These are phyloP conservation scores for Colletotrichum sidae DNA, from an alignment of 2,329 filamentous ascomycete genomes.

Conservation along the genomic window DNA sequence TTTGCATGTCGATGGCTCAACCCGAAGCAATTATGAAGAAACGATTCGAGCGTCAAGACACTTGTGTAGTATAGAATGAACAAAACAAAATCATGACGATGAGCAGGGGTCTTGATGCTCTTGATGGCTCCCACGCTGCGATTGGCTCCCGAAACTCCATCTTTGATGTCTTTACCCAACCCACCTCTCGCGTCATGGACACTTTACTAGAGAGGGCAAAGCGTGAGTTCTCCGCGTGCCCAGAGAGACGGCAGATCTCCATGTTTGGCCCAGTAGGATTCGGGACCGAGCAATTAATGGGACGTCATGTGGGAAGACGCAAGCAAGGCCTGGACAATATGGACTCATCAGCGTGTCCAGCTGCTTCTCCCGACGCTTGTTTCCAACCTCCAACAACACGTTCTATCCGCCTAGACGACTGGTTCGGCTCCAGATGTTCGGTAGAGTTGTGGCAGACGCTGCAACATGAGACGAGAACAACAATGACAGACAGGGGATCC, in stretches of 20 bases:
- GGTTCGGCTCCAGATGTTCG: conserved; percentile 3
- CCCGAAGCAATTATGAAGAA: too few relatives aligned
- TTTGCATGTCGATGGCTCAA: not conserved
- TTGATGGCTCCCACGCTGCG: not conserved
- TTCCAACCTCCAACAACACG: conserved; percentile 4
- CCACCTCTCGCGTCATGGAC: conserved; percentile 30
- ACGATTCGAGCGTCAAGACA: too few relatives aligned
- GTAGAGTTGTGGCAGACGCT: conserved; percentile 19
- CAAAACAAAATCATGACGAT: not conserved
- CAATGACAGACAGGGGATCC: conserved; percentile 22
- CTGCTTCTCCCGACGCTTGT: not conserved
- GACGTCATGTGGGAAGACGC: conserved; percentile 15
- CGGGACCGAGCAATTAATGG: not conserved
- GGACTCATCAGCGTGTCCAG: not conserved
- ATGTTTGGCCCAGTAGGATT: not conserved
- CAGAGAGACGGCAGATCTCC: not conserved
- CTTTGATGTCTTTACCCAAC: conserved; percentile 28
- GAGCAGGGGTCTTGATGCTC: not conserved
- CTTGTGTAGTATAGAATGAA: too few relatives aligned
- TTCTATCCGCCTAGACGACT: not conserved
- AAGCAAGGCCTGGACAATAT: not conserved
- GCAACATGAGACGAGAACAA: conserved; percentile 23
- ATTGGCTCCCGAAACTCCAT: conserved; percentile 18
- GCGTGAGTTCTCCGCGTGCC: conserved; percentile 14
- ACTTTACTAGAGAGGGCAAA: conserved; percentile 21